A percentile compares a stretch with the other conserved stretches of the same genome.
Evolutionary conservation across 208 protist species (phyloP).

Genomic region (Trichomonas gallinae): DNA sequence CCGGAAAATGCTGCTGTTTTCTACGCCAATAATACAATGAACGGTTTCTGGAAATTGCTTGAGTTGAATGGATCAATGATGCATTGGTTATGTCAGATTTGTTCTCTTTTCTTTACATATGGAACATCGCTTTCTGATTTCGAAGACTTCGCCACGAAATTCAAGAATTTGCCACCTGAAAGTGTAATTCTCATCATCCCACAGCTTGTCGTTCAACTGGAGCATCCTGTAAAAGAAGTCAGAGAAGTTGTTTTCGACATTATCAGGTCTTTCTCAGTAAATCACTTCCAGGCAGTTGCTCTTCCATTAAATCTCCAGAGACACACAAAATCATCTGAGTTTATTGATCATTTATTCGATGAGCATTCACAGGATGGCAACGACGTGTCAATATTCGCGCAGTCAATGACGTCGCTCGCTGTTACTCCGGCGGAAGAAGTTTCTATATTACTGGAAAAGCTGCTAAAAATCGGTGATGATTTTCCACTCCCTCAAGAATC

Average conservation of each 20-base stretch:
- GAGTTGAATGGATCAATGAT: background rate
- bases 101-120: background rate
- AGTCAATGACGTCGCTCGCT: background rate
- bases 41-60: background rate
- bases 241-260: background rate
- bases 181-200: background rate
- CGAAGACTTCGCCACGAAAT: background rate
- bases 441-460: background rate
- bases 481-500: background rate
- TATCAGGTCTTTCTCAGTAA: background rate
- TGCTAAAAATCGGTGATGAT: background rate
- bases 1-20: background rate
- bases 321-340: background rate
- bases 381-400: background rate
- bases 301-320: background rate
- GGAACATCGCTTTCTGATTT: background rate
- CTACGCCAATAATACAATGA: background rate
- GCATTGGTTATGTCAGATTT: background rate
- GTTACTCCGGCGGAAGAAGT: conserved; percentile 1
- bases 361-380: background rate
- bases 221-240: background rate
- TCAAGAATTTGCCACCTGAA: background rate
- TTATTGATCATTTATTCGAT: background rate
- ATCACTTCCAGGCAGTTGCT: background rate
- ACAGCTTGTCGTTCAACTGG: background rate